These are phyloP conservation scores for Sphaerosporella brunnea DNA, from an alignment of 495 filamentous ascomycete species.

Conservation along the genomic window DNA sequence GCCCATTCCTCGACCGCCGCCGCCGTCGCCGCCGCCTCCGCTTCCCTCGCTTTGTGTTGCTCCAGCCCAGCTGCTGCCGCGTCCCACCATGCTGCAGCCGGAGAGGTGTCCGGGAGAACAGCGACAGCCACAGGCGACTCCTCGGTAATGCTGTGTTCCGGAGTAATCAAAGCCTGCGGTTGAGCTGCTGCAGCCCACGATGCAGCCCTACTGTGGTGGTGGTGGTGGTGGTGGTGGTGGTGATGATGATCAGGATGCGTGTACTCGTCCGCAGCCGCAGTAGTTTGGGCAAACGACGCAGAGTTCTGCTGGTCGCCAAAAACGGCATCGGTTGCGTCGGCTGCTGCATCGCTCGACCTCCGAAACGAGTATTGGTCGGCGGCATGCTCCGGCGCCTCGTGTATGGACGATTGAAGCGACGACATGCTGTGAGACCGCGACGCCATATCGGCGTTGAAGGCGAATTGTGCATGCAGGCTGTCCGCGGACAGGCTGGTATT, in stretches of 20 bases:
- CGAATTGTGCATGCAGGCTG: neutral
- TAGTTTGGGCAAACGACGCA: neutral
- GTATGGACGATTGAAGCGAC: too few relatives aligned
- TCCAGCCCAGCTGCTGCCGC: neutral
- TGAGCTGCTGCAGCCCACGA: neutral
- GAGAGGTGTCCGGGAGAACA: neutral
- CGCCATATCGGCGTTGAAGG: neutral
- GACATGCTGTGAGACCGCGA: slow-evolving; percentile 23
- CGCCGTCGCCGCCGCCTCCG: too few relatives aligned
- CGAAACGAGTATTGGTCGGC: neutral
- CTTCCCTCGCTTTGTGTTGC: neutral
- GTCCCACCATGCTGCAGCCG: neutral
- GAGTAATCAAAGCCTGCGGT: neutral
- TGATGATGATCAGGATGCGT: neutral
- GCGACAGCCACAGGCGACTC: neutral
- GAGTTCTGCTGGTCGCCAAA: neutral
- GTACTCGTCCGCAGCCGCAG: neutral
- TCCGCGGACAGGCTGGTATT: neutral
- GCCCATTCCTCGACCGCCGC: neutral
- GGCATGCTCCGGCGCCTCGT: too few relatives aligned
- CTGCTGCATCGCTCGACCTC: too few relatives aligned
- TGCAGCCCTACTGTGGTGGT: neutral
- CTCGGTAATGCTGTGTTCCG: neutral
- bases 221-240: neutral
- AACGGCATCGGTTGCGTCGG: neutral